Percentiles rank a stretch among this genome's conserved stretches.
These are phyloP conservation scores for Lentinula lateritia DNA, from an alignment of 768 basidiomycete species.

Conservation along the genomic window DNA sequence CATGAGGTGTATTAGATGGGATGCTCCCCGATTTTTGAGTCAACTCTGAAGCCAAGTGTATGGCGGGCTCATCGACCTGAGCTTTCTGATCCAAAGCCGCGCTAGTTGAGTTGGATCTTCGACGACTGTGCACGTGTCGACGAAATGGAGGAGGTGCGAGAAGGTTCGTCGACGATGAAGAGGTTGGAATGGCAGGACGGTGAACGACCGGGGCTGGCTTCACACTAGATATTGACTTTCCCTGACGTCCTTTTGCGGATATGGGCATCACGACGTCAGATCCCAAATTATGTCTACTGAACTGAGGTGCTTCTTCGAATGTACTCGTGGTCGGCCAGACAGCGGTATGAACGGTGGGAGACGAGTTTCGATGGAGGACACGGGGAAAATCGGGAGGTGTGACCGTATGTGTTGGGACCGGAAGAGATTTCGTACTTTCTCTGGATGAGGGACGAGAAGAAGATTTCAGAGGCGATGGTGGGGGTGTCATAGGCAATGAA, in stretches of 20 bases:
- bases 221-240: neutral
- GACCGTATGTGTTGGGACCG: neutral
- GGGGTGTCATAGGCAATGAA: neutral
- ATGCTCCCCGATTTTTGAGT: neutral
- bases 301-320: neutral
- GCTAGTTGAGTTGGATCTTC: neutral
- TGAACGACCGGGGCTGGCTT: neutral
- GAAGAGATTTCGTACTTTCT: neutral
- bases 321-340: neutral
- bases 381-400: neutral
- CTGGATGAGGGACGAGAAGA: neutral
- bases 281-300: neutral
- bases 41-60: neutral
- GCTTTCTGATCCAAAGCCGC: neutral
- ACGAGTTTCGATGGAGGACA: neutral
- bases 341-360: slow-evolving; percentile 1
- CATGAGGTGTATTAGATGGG: neutral
- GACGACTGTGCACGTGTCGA: neutral
- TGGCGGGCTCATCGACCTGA: neutral
- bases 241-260: neutral
- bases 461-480: neutral
- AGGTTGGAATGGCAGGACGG: neutral
- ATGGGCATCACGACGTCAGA: neutral
- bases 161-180: no score
- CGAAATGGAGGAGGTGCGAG: neutral